Percentiles rank a stretch among this genome's conserved stretches.
These are phyloP conservation scores for Flueggea neowawraea DNA, from an alignment of 441 rosid genomes.

Conservation along the genomic window DNA sequence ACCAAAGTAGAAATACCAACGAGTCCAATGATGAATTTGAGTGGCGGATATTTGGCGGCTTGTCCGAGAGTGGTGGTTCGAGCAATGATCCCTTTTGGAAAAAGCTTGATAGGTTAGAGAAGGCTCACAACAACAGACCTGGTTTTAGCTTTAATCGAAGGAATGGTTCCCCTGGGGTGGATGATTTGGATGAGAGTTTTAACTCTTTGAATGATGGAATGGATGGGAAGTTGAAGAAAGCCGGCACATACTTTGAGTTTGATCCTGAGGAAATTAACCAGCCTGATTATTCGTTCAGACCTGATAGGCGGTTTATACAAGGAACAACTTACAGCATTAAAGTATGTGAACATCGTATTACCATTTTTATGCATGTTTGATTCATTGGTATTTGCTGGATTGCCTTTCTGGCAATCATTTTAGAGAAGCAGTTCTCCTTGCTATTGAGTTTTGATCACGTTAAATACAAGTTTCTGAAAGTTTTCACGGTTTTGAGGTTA, in stretches of 20 bases:
- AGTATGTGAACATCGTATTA: constrained; percentile 26
- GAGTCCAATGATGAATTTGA: constrained; percentile 41
- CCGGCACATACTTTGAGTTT: constrained; percentile 37
- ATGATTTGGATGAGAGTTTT: constrained; percentile 27
- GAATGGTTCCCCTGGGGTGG: constrained; percentile 5
- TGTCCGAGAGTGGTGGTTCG: constrained; percentile 23
- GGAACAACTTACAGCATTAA: constrained; percentile 32
- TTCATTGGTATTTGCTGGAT: too few relatives aligned
- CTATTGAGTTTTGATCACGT: too few relatives aligned
- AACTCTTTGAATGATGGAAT: constrained; percentile 50
- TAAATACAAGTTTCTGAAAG: too few relatives aligned
- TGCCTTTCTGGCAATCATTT: too few relatives aligned
- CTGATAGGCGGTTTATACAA: constrained; percentile 27
- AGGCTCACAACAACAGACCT: constrained; percentile 12
- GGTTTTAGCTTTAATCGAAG: constrained; percentile 10
- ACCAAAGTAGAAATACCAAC: constrained; percentile 8
- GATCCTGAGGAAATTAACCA: constrained; percentile 34
- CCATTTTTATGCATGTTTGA: too few relatives aligned
- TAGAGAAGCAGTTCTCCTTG: too few relatives aligned
- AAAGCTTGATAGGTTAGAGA: constrained; percentile 40
- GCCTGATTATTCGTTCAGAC: constrained; percentile 45
- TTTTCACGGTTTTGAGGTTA: too few relatives aligned
- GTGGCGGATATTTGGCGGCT: constrained; percentile 38
- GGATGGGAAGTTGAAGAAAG: constrained; percentile 49
- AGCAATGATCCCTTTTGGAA: constrained; percentile 33